Conservation (phyloP, 805 yeast species). For the Hemisphaericaspora nanyangensis region DNA sequence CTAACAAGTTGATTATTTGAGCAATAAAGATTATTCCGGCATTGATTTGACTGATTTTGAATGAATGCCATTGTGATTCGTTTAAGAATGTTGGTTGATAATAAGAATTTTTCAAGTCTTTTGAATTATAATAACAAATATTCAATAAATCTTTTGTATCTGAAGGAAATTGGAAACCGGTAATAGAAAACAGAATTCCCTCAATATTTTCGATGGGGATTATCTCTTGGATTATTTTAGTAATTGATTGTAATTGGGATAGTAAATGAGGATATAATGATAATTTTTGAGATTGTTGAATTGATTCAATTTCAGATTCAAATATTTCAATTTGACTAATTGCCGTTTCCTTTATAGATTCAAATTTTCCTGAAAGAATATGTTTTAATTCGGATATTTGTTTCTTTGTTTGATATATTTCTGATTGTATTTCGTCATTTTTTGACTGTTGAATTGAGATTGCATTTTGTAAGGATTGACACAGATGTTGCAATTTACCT, state of each 20-base stretch:
- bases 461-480: slow-evolving; percentile 11
- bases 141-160: slow-evolving; percentile 26
- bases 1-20: slow-evolving; percentile 22
- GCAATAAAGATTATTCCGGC: slow-evolving; percentile 29
- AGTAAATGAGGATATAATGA: slow-evolving; percentile 21
- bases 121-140: slow-evolving; percentile 23
- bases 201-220: slow-evolving; percentile 23
- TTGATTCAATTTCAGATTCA: slow-evolving; percentile 24
- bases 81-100: slow-evolving; percentile 6
- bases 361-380: slow-evolving; percentile 6
- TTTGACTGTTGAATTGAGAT: slow-evolving; percentile 16
- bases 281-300: slow-evolving; percentile 19
- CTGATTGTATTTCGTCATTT: slow-evolving; percentile 22
- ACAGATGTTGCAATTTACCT: slow-evolving; percentile 7
- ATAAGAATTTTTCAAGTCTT: slow-evolving; percentile 7
- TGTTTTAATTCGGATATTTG: slow-evolving; percentile 16
- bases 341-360: slow-evolving; percentile 13
- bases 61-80: slow-evolving; percentile 8
- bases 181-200: slow-evolving; percentile 22
- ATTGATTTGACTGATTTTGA: slow-evolving; percentile 24
- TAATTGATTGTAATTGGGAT: slow-evolving; percentile 11
- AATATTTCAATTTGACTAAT: slow-evolving; percentile 22
- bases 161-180: slow-evolving; percentile 35
- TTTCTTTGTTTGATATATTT: slow-evolving; percentile 20
- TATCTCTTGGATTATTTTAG: slow-evolving; percentile 18